Evolutionary conservation across 2,329 filamentous ascomycete genomes (phyloP), one percentile per base, ranked within the genome.

Genomic region (Cadophora luteo-olivacea): DNA sequence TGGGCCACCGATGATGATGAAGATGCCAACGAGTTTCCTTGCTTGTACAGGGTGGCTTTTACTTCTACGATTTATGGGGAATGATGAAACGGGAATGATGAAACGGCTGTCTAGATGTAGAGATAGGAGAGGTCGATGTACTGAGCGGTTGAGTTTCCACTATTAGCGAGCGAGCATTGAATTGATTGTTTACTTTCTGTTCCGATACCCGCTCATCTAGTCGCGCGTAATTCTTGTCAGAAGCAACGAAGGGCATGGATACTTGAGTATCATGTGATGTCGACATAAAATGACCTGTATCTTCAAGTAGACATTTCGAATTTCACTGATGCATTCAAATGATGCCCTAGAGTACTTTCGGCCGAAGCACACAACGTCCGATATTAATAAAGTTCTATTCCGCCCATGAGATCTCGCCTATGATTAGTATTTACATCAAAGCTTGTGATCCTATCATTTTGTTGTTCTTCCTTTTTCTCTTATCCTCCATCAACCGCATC

Each of bases 91-190:
- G 49, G 61, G 33, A 54, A 54, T 41, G 29, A 55, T 54, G n/a
- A 55, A 29, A 64, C 49, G 61, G 61, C 48, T 64, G 61, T 12
- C 32, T 64, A 64, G 61, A 54, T 64, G 32, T 64, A 62, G 29
- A 62, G 6, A 62, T 51, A 48, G 24, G 38, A 49, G 45, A 33
- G 38, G 33, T 24, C 32, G 29, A 12, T 36, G 45, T 49, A 51
- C 25, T 36, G 38, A 32, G 41, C 11, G 3, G 22, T 62, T 51
- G 41, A 19, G 41, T 49, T n/a, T 49, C n/a, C 48, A n/a, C 25
- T 9, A 8, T 49, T 49, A 54, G 48, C 61, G 16, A 41, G 61
- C 61, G 48, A 25, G 57, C 57, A 41, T 6, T 41, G 22, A 29
- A 60, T 24, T 24, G 11, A 38, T 16, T 24, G n/a, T 58, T 33